Evolutionary conservation across 202 grass and related monocot genomes (phyloP).

Genomic region (Brachypodium distachyon): DNA sequence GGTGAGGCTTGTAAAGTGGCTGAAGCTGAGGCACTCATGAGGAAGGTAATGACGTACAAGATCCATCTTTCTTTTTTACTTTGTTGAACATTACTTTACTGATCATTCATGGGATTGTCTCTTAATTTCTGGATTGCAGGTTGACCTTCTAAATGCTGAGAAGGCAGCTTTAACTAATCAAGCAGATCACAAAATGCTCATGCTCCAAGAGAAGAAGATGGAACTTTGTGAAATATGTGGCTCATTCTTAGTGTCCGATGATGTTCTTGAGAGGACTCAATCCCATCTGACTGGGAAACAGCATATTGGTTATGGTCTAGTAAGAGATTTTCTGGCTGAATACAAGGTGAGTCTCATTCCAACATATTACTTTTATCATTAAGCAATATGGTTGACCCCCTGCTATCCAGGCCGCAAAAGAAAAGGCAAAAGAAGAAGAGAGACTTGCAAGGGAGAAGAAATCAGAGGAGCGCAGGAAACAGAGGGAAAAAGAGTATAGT

Average conservation of each 20-base stretch:
- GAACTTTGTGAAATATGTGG: slow-evolving; percentile 84
- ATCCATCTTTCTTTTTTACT: not conserved
- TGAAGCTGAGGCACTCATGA: slow-evolving; percentile 94
- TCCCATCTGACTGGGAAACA: slow-evolving; percentile 87
- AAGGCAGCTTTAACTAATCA: slow-evolving; percentile 69
- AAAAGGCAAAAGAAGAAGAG: slow-evolving; percentile 61
- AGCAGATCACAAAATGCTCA: slow-evolving; percentile 53
- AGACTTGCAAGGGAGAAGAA: slow-evolving; percentile 66
- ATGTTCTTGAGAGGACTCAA: slow-evolving; percentile 79
- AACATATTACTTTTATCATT: slow-evolving; percentile 1
- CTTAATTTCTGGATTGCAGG: slow-evolving; percentile 30
- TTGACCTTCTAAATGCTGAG: slow-evolving; percentile 70
- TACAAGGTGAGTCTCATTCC: slow-evolving; percentile 54
- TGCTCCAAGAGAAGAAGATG: slow-evolving; percentile 96
- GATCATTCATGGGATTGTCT: not conserved
- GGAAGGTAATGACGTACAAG: slow-evolving; percentile 32
- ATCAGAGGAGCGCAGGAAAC: slow-evolving; percentile 48
- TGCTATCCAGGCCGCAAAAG: slow-evolving; percentile 36
- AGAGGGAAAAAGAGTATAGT: slow-evolving; percentile 42
- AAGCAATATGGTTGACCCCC: slow-evolving; percentile 2
- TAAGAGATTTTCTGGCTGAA: slow-evolving; percentile 71
- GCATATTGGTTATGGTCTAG: slow-evolving; percentile 84
- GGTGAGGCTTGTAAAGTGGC: slow-evolving; percentile 88
- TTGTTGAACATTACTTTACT: not conserved
- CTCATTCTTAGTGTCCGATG: slow-evolving; percentile 83